Evolutionary conservation across 148 eudicot species (phyloP), one percentile per base, ranked within the genome.

Genomic region (Linanthus parryae): DNA sequence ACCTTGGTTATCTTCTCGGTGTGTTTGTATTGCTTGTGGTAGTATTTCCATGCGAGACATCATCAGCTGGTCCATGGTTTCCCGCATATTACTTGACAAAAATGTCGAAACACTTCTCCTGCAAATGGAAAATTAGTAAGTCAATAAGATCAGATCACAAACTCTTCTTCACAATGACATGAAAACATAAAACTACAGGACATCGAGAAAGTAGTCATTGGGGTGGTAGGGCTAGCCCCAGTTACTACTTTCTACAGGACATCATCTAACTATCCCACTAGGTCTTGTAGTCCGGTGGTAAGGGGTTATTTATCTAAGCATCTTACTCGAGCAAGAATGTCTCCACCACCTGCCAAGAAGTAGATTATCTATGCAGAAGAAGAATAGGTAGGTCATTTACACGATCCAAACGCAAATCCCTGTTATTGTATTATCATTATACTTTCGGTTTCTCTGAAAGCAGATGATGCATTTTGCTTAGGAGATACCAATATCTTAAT

Each of bases 21-120:
- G 31, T 8, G 5, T 7, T 48, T 7, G 38, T 3, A 17, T 25
- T 35, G 56, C 7, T 41, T 56, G 40, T 13, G 48, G 70, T 48
- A 20, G 64, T 62, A 73, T 62, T 63, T 75, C 78, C 15, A 66
- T 12, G 30, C 71, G 75, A 37, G 72, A 73, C 50, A 65, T 61
- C 73, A 91, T 73, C 52, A 91, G 18, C 27, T 48, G 67, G 42
- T 91, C 97, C 82, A 91, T 79, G 52, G 52, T 63, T 1, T 76
- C 77, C 29, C 79, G 73, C 58, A 83, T 67, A 46, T 52, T 81
- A 64, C 97, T 83, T 5, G 76, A 68, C 29, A 91, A 79, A 61
- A 86, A 84, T 15, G 51, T 56, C 38, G 97, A 73, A 3, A 91
- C 97, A 57, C 77, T 81, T 64, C 69, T 79, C 57, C 97, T 86